These are phyloP conservation scores for Cucurbita maxima DNA, from an alignment of 306 rosid genomes.

Conservation along the genomic window DNA sequence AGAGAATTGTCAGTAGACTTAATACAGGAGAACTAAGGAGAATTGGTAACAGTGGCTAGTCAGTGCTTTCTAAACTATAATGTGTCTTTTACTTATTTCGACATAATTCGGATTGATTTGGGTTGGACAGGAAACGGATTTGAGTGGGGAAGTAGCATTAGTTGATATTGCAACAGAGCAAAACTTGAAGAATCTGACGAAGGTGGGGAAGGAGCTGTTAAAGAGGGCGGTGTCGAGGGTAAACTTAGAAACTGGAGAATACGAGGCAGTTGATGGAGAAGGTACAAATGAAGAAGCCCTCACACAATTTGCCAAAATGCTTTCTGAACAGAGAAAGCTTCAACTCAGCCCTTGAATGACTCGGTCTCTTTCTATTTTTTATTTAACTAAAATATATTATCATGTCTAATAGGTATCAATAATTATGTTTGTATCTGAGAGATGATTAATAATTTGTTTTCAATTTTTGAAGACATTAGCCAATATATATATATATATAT, in stretches of 20 bases:
- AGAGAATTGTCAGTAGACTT: no score
- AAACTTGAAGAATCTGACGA: background rate
- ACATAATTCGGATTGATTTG: background rate
- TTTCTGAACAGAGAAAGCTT: background rate
- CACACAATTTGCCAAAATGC: background rate
- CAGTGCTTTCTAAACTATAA: no score
- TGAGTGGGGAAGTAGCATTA: background rate
- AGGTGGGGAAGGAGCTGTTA: background rate
- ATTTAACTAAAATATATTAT: no score
- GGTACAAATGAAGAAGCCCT: background rate
- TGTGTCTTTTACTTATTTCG: no score
- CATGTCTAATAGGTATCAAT: no score
- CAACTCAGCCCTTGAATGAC: background rate
- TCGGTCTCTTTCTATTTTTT: no score
- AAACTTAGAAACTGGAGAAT: background rate
- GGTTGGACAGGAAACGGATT: background rate
- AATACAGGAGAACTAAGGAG: no score
- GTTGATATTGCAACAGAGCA: background rate
- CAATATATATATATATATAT: no score
- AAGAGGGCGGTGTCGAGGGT: background rate
- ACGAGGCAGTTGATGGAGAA: background rate
- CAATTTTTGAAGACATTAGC: no score
- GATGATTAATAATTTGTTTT: no score
- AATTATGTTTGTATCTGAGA: no score
- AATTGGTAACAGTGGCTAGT: no score